Evolutionary conservation across 345 rosid species (phyloP).

Genomic region (Eucalyptus erythrocorys): DNA sequence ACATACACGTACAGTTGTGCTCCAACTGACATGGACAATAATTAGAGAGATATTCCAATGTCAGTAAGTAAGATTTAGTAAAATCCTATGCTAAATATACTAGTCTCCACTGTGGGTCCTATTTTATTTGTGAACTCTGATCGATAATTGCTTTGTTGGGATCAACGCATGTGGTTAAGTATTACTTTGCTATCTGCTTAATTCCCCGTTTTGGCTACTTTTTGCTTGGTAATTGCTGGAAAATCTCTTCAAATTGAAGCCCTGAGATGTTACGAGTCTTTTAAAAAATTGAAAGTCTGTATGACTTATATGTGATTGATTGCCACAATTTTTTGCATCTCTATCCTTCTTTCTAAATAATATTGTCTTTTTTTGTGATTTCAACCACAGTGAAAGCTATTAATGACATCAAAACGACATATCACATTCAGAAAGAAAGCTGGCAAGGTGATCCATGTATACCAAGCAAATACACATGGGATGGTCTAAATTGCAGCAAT

Average conservation of each 20-base stretch:
- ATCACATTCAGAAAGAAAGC: not conserved
- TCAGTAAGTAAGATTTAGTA: not conserved
- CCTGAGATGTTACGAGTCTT: not conserved
- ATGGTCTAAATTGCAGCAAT: slow-evolving; percentile 5
- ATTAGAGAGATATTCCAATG: not conserved
- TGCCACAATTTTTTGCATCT: not conserved
- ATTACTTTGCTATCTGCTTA: no score
- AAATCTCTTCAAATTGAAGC: not conserved
- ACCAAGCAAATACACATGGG: not conserved
- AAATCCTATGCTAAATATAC: no score
- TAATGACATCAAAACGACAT: not conserved
- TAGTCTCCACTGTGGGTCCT: no score
- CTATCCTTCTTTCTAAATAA: not conserved
- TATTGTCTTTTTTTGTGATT: not conserved
- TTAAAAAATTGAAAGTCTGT: not conserved
- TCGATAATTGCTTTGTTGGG: no score
- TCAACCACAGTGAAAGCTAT: slow-evolving; percentile 17
- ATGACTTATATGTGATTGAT: not conserved
- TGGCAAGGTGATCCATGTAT: slow-evolving; percentile 26
- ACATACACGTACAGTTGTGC: not conserved
- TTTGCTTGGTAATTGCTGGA: not conserved
- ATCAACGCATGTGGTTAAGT: no score
- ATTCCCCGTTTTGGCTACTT: not conserved
- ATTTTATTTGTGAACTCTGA: no score
- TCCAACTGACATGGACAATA: not conserved